Conservation (phyloP, 139 green algal species). For the Auxenochlorella protothecoides region DNA sequence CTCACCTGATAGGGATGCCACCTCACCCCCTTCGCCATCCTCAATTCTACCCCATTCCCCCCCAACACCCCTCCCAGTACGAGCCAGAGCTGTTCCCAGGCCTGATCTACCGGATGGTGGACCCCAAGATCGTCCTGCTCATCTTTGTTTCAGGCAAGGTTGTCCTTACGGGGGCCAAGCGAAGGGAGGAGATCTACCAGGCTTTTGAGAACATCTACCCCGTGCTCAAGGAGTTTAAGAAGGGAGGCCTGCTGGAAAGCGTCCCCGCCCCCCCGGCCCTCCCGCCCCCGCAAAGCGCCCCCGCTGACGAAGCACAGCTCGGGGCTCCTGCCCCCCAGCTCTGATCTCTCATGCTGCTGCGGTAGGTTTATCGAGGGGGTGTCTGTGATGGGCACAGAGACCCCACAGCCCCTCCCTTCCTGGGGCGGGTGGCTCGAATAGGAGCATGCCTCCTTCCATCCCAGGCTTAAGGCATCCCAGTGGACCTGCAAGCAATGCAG, state of each 20-base stretch:
- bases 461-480: no score
- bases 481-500: no score
- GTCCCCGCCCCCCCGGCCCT: not conserved
- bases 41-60: no score
- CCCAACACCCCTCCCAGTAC: constrained; percentile 53
- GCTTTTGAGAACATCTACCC: constrained; percentile 99
- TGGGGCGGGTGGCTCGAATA: no score
- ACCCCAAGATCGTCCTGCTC: constrained; percentile 97
- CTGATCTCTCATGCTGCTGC: not conserved
- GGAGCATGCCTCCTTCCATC: no score
- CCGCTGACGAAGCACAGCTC: not conserved
- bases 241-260: constrained; percentile 36
- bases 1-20: no score
- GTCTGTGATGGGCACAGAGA: no score
- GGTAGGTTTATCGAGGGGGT: not conserved
- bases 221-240: constrained; percentile 81
- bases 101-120: constrained; percentile 97
- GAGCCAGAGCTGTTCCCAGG: constrained; percentile 99
- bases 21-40: no score
- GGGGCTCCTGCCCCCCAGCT: not conserved
- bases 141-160: constrained; percentile 99
- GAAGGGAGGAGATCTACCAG: constrained; percentile 91
- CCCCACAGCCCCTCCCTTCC: no score
- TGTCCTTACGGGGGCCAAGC: constrained; percentile 80
- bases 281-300: not conserved